These are phyloP conservation scores for Persicaria tinctoria DNA, from an alignment of 148 eudicot genomes.

Conservation along the genomic window DNA sequence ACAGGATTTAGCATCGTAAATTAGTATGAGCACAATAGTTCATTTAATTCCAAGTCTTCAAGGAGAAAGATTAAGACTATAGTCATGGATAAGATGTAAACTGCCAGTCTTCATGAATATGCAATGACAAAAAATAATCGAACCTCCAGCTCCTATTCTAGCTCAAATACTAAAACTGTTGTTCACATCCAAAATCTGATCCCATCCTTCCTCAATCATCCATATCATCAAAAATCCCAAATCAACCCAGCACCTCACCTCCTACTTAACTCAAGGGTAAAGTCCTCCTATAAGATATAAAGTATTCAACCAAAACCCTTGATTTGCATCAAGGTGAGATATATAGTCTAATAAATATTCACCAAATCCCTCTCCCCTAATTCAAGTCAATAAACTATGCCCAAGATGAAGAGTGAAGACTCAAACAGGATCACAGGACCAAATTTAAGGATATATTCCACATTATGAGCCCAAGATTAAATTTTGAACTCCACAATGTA, in stretches of 20 bases:
- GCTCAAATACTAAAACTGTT: background rate
- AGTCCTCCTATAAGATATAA: no score
- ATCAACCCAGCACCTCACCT: background rate
- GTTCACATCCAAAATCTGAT: background rate
- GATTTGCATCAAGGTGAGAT: background rate
- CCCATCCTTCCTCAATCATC: background rate
- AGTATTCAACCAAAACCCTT: no score
- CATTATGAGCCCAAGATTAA: background rate
- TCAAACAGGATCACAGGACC: background rate
- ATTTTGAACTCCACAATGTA: background rate
- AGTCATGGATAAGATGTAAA: background rate
- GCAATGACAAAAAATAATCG: background rate
- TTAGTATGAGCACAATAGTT: background rate
- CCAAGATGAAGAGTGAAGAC: background rate
- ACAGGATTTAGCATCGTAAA: background rate
- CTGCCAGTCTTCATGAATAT: background rate
- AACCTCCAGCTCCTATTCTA: background rate
- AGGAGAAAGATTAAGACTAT: background rate
- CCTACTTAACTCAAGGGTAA: background rate
- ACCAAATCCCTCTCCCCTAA: background rate
- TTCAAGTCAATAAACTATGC: background rate
- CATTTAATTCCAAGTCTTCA: background rate
- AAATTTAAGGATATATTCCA: background rate
- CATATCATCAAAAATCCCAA: background rate
- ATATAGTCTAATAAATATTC: background rate